A percentile compares a stretch with the other conserved stretches of the same genome.
These are phyloP conservation scores for Trichoderma sp. DNA, from an alignment of 2,329 filamentous ascomycete genomes.

Conservation along the genomic window DNA sequence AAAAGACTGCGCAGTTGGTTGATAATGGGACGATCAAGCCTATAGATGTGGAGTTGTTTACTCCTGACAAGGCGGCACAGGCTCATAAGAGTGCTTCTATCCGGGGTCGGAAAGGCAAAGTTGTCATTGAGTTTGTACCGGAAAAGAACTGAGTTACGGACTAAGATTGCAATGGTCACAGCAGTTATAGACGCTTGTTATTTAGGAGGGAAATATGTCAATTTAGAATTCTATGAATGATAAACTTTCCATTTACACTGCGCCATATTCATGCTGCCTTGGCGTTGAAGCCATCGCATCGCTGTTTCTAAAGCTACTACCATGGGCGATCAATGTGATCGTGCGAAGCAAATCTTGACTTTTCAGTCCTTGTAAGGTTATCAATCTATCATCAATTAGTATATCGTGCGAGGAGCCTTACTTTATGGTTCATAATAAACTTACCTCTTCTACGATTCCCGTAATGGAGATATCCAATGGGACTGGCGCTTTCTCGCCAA, in stretches of 20 bases:
- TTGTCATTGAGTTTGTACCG: constrained; percentile 36
- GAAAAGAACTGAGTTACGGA: not conserved
- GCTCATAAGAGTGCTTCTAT: constrained; percentile 36
- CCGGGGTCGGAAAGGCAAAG: constrained; percentile 36
- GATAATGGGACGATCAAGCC: constrained; percentile 34
- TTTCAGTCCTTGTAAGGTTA: not conserved
- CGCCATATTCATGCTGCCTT: not conserved
- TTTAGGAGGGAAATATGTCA: not conserved
- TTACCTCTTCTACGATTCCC: constrained; percentile 1
- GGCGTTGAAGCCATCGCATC: not conserved
- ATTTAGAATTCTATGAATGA: not conserved
- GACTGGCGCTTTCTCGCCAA: not conserved
- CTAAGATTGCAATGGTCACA: not conserved
- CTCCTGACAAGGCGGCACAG: constrained; percentile 33
- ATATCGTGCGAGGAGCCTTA: too few relatives aligned
- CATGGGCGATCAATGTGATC: constrained; percentile 7
- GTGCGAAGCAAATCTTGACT: not conserved
- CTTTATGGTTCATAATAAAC: not conserved
- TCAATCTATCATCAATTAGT: constrained; percentile 2
- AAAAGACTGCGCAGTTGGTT: constrained; percentile 32
- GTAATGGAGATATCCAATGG: constrained; percentile 6
- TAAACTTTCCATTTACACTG: not conserved
- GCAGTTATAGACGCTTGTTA: not conserved
- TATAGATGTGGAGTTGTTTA: constrained; percentile 34
- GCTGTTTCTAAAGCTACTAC: not conserved